Evolutionary conservation across 129 eudicot species (phyloP), one percentile per base, ranked within the genome.

Genomic region (Escallonia herrerae): DNA sequence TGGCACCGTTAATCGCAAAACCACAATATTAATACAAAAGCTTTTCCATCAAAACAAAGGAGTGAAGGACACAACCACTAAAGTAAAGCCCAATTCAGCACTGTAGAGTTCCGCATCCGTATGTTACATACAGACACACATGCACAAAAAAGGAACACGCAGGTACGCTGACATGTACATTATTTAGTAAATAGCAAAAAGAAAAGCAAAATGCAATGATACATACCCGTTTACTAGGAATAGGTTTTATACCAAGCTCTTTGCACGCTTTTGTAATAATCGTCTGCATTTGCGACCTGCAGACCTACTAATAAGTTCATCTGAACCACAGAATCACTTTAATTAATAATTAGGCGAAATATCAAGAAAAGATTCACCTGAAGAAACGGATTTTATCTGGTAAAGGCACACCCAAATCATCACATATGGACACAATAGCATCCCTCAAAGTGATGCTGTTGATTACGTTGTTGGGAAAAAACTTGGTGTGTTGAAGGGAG

Each of bases 231-330:
- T 86, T 93, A 76, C 98, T 93, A 37, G 98, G 91, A 73, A 88
- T 54, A 44, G 98, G 91, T 61, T 88, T 93, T 52, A 81, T 70
- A 49, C 87, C 91, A 71, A 93, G 95, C 89, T 93, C 98, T 69
- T 79, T 79, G 56, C 98, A 93, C 40, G 96, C 98, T 68, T 83
- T 86, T 14, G 96, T 79, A 46, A 93, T 88, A 61, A 93, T 93
- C 14, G 98, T 93, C 90, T 88, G 96, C 98, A 93, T 85, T 68
- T 93, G 98, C 54, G 98, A 93, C 83, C 98, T 93, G 56, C 12
- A 79, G 67, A 44, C 43, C 60, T 61, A 56, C 70, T 46, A 62
- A 15, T 62, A 67, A 45, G 8, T 33, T 53, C 50, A 22, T 6
- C 12, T 51, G 14, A 11, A 51, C 58, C 13, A 53, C 58, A 53